Conservation (phyloP, 2,329 filamentous ascomycete species). For the Fusarium anguioides region DNA sequence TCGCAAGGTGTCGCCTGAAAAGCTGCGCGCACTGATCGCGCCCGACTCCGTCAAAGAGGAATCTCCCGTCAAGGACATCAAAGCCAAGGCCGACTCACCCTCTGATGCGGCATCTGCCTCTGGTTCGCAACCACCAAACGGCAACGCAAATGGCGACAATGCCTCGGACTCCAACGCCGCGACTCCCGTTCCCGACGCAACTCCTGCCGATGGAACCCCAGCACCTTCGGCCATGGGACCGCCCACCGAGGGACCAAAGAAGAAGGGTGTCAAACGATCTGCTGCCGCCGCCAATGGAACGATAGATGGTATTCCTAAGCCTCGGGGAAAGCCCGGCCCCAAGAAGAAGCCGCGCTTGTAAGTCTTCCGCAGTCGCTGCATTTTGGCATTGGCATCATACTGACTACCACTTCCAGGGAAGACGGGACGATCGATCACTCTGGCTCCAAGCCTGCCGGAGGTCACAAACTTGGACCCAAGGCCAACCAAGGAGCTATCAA, state of each 20-base stretch:
- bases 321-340: slow-evolving; percentile 87
- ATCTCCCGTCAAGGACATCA: slow-evolving; percentile 53
- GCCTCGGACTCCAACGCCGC: slow-evolving; percentile 69
- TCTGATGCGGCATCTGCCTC: slow-evolving; percentile 54
- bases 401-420: slow-evolving; percentile 60
- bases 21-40: slow-evolving; percentile 63
- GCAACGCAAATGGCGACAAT: slow-evolving; percentile 64
- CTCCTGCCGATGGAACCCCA: slow-evolving; percentile 61
- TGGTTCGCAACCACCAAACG: slow-evolving; percentile 43
- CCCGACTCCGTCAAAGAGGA: slow-evolving; percentile 57
- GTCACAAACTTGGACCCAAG: slow-evolving; percentile 92
- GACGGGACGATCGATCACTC: slow-evolving; percentile 71
- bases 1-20: slow-evolving; percentile 62
- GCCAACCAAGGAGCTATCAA: slow-evolving; percentile 98
- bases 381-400: slow-evolving; percentile 18
- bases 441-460: slow-evolving; percentile 61
- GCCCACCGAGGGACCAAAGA: slow-evolving; percentile 72
- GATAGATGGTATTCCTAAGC: slow-evolving; percentile 72
- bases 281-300: slow-evolving; percentile 72
- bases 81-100: slow-evolving; percentile 59
- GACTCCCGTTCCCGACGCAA: slow-evolving; percentile 67
- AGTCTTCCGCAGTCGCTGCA: slow-evolving; percentile 55
- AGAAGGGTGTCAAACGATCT: slow-evolving; percentile 78
- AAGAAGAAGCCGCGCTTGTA: slow-evolving; percentile 98
- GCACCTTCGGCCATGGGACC: slow-evolving; percentile 68